Base-by-base conservation (phyloP, 1,139 yeast genomes). In the Zygosaccharomyces pseudobailii region DNA sequence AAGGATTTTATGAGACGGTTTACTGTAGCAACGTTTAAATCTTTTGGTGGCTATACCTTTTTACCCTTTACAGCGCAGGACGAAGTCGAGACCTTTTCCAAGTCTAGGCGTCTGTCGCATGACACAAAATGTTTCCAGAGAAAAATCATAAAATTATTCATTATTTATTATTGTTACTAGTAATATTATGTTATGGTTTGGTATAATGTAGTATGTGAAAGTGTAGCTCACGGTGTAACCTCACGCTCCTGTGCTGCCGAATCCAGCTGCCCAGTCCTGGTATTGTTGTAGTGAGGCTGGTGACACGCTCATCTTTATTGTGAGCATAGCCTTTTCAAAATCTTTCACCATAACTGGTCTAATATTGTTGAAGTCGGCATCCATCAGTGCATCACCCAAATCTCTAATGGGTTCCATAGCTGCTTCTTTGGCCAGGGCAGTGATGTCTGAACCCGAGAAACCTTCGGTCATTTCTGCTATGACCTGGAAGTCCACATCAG, bases 331-430 rank as follows among this genome's bases (percentile, higher is more conserved):
- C 42, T 60, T 70, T 37, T 67, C 67, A 56, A 80, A 80, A 60
- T 80, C 86, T 19, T 67, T 68, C 27, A 77, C 61, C 42, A 69
- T 68, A 22, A 80, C 76, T 9, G 80, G 76, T 45, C 86, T 66
- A 31, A 80, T 79, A 44, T 72, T 72, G 30, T 75, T 76, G 5
- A 78, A 74, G 10, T 80, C 78, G 1, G 80, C 77, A 62, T 72
- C 70, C 55, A 80, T 71, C 39, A 80, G 66, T 46, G 70, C 69
- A 47, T 80, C 86, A 0, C 86, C 86, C 36, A 81, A 62, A 31
- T 80, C 78, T 55, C 87, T 68, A 36, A 81, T 71, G 1, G 87
- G 87, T 9, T 82, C 84, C 86, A 81, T 80, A 1, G 86, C 85
- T n/a, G 84, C 79, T 55, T 80, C 85, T 59, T 80, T 80, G n/a